These are phyloP conservation scores for Hyaloscypha variabilis DNA, from an alignment of 495 filamentous ascomycete genomes.

Conservation along the genomic window DNA sequence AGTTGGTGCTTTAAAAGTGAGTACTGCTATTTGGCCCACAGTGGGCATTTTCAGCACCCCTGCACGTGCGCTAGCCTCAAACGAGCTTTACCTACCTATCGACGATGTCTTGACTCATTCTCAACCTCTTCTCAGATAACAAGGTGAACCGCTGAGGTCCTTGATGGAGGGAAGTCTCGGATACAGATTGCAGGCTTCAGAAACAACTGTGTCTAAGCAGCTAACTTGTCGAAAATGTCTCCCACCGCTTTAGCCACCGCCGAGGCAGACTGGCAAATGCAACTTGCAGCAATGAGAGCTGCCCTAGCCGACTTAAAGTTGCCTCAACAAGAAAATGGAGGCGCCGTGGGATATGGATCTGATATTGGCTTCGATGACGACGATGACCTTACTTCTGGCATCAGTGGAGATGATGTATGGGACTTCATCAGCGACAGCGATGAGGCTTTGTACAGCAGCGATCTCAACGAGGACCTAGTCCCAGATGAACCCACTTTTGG, in stretches of 20 bases:
- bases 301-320: constrained; percentile 72
- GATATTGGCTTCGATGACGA: constrained; percentile 63
- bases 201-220: neutral
- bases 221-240: constrained; percentile 14
- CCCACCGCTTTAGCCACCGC: constrained; percentile 20
- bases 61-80: neutral
- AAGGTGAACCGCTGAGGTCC: neutral
- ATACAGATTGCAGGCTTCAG: neutral
- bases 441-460: constrained; percentile 44
- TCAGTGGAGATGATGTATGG: constrained; percentile 82
- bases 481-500: constrained; percentile 22
- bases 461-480: constrained; percentile 40
- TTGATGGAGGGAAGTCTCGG: neutral
- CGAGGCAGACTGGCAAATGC: constrained; percentile 71
- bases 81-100: neutral
- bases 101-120: constrained; percentile 3
- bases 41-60: neutral
- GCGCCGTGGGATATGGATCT: constrained; percentile 30
- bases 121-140: neutral
- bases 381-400: constrained; percentile 59
- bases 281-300: constrained; percentile 70
- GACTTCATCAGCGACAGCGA: constrained; percentile 74
- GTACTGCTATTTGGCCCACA: neutral
- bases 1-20: neutral
- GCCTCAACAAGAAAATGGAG: constrained; percentile 51